Conservation (phyloP, 1,284 basidiomycete genomes). For the Afroboletus lepidellus region DNA sequence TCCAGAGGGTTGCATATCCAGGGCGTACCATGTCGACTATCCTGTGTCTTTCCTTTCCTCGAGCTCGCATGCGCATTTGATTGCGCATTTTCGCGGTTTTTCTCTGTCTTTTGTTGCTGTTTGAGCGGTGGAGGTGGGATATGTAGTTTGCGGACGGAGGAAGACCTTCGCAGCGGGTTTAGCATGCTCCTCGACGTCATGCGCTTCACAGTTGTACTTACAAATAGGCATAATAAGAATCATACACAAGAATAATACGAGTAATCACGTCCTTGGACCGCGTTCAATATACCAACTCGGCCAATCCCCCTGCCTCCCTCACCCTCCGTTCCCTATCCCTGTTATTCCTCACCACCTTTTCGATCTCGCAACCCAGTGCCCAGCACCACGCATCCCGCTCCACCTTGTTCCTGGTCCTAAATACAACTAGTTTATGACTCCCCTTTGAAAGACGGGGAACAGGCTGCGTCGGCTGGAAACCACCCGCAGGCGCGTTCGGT, state of each 20-base stretch:
- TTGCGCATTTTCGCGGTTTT: slow-evolving; percentile 1
- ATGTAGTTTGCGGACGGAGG: slow-evolving; percentile 17
- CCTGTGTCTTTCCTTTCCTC: slow-evolving; percentile 1
- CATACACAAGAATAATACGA: not conserved
- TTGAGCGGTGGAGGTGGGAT: slow-evolving; percentile 8
- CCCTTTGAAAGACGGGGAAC: slow-evolving; percentile 54
- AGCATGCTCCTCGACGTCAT: no score
- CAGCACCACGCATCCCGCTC: slow-evolving; percentile 89
- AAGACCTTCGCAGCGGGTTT: slow-evolving; percentile 16
- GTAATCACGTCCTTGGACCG: not conserved
- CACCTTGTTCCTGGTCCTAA: slow-evolving; percentile 73
- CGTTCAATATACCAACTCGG: slow-evolving; percentile 26
- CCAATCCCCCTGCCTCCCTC: slow-evolving; percentile 54
- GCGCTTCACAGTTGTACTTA: no score
- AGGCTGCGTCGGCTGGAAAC: slow-evolving; percentile 25
- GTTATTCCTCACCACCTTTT: slow-evolving; percentile 63
- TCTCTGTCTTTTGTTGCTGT: slow-evolving; percentile 12
- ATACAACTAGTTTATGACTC: slow-evolving; percentile 64
- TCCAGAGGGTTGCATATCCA: no score
- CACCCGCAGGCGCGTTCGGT: slow-evolving; percentile 23
- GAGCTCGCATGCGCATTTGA: not conserved
- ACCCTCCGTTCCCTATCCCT: slow-evolving; percentile 56
- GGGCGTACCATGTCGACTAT: slow-evolving; percentile 7
- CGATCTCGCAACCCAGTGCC: slow-evolving; percentile 81
- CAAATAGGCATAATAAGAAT: no score